phyloP scores from a whole-genome alignment of 371 early-diverging fungal species.

The Cokeromyces recurvatus region DNA sequence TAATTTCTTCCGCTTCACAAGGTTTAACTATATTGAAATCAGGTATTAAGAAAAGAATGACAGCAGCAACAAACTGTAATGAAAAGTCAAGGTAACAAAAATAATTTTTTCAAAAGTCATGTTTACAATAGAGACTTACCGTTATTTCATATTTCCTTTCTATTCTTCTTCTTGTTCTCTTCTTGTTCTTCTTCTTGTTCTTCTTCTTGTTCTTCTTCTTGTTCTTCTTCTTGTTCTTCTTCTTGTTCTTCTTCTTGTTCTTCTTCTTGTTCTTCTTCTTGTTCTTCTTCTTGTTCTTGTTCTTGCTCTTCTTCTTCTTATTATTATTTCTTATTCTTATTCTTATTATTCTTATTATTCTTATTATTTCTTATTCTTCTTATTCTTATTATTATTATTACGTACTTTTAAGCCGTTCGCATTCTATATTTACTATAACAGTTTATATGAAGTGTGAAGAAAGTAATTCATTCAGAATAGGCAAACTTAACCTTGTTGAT shows the following conservation, averaged over 20 bases:
- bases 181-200: too few relatives aligned
- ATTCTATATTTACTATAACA: conserved; percentile 90
- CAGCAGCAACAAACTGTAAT: conserved; percentile 89
- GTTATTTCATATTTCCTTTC: too few relatives aligned
- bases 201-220: too few relatives aligned
- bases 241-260: too few relatives aligned
- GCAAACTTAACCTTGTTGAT: conserved; percentile 96
- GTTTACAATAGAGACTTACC: neutral
- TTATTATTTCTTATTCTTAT: neutral
- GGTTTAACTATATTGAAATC: conserved; percentile 71
- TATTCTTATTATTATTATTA: too few relatives aligned
- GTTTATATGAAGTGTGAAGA: conserved; percentile 72
- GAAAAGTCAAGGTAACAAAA: conserved; percentile 81
- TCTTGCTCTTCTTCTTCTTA: too few relatives aligned
- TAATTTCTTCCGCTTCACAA: conserved; percentile 67
- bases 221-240: too few relatives aligned
- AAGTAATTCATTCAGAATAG: conserved; percentile 81
- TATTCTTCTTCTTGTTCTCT: too few relatives aligned
- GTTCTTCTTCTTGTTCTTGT: too few relatives aligned
- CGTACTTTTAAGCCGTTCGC: conserved; percentile 83
- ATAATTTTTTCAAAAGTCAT: neutral
- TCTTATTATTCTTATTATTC: too few relatives aligned
- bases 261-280: too few relatives aligned
- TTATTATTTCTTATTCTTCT: too few relatives aligned
- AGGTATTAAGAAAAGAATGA: conserved; percentile 76